Evolutionary conservation across 2,329 filamentous ascomycete genomes (phyloP).

Genomic region (Sphaerulina populicola): DNA sequence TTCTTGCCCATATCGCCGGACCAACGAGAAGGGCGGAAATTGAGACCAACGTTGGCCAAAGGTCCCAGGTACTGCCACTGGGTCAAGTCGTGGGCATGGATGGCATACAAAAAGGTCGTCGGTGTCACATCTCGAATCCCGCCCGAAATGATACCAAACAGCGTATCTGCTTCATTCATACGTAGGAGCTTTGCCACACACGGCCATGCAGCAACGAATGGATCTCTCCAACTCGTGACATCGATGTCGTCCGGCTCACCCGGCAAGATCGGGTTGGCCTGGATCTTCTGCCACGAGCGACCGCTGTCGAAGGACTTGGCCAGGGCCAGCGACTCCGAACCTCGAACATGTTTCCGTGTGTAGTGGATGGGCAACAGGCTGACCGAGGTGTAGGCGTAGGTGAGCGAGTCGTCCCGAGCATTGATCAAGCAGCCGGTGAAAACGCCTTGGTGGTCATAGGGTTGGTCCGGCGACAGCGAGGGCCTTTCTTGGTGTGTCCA

Average conservation of each 20-base stretch:
- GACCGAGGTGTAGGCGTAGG: conserved; percentile 38
- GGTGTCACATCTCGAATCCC: conserved; percentile 39
- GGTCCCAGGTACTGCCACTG: conserved; percentile 43
- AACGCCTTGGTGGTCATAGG: conserved; percentile 37
- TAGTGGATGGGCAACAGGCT: conserved; percentile 36
- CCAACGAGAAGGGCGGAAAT: conserved; percentile 39
- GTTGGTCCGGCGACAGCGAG: conserved; percentile 29
- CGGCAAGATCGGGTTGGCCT: conserved; percentile 35
- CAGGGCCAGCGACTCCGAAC: conserved; percentile 35
- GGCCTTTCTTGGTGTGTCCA: conserved; percentile 32
- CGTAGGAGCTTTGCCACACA: conserved; percentile 20
- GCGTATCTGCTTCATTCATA: conserved; percentile 15
- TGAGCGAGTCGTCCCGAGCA: conserved; percentile 29
- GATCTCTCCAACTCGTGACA: conserved; percentile 40
- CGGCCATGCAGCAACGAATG: conserved; percentile 33
- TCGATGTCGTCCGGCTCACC: conserved; percentile 30
- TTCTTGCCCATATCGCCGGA: conserved; percentile 46
- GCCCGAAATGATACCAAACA: conserved; percentile 46
- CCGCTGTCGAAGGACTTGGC: conserved; percentile 36
- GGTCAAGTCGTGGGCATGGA: conserved; percentile 36
- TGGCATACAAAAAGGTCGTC: conserved; percentile 42
- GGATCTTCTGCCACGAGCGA: conserved; percentile 32
- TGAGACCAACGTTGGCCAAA: conserved; percentile 37
- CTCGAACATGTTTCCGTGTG: conserved; percentile 33
- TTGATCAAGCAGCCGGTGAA: conserved; percentile 38